Evolutionary conservation across 1,284 basidiomycete genomes (phyloP).

Genomic region (Trichosporon asahii): DNA sequence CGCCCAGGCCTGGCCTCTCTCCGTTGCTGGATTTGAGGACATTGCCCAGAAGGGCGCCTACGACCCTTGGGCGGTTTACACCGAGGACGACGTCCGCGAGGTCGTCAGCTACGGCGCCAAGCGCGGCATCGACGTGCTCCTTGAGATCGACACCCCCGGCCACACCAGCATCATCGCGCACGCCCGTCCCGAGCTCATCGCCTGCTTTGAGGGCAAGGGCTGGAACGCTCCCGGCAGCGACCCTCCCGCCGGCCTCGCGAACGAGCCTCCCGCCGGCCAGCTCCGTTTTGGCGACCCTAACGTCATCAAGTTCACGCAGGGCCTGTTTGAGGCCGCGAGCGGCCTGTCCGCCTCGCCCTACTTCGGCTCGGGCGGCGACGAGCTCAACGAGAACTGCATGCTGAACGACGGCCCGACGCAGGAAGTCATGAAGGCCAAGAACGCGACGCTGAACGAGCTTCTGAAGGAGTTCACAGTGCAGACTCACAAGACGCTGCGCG

Average conservation of each 20-base stretch:
- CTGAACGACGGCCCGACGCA: constrained; percentile 60
- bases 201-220: constrained; percentile 63
- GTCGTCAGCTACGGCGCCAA: constrained; percentile 69
- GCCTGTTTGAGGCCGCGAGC: constrained; percentile 52
- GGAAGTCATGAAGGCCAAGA: constrained; percentile 55
- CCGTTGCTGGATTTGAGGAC: constrained; percentile 62
- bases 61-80: constrained; percentile 60
- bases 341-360: constrained; percentile 51
- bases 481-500: constrained; percentile 56
- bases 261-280: constrained; percentile 76
- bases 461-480: constrained; percentile 61
- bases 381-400: constrained; percentile 71
- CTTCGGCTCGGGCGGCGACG: constrained; percentile 79
- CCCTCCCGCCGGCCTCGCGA: constrained; percentile 1
- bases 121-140: constrained; percentile 75
- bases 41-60: constrained; percentile 70
- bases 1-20: constrained; percentile 64
- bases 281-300: constrained; percentile 62
- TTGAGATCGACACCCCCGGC: constrained; percentile 72
- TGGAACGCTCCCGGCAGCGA: constrained; percentile 52
- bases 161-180: constrained; percentile 62
- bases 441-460: constrained; percentile 62
- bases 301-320: constrained; percentile 55
- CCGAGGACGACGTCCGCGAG: constrained; percentile 59
- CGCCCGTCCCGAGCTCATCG: constrained; percentile 68